phyloP scores from a whole-genome alignment of 2,329 filamentous ascomycete genomes.

The Stenocarpella maydis region DNA sequence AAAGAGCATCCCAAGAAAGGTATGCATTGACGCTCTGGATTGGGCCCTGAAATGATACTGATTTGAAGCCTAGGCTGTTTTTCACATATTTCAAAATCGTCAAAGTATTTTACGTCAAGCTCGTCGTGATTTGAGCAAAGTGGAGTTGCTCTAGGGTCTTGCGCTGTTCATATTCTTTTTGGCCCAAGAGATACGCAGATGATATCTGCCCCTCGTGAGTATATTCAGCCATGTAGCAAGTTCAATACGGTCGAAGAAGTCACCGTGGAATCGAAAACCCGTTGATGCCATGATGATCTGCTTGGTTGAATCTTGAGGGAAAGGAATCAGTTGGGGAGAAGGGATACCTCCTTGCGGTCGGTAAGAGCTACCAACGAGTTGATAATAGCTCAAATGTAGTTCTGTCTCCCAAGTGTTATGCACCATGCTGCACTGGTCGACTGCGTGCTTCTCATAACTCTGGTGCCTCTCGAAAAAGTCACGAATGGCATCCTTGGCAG shows the following conservation, averaged over 20 bases:
- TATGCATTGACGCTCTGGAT: background rate
- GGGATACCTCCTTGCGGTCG: too few species aligned
- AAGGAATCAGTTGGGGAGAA: too few species aligned
- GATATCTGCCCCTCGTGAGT: too few species aligned
- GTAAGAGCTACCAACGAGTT: too few species aligned
- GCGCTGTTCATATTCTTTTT: too few species aligned
- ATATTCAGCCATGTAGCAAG: background rate
- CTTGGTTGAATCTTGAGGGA: too few species aligned
- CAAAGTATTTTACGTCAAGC: background rate
- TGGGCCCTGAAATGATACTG: background rate
- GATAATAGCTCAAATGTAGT: constrained; percentile 42
- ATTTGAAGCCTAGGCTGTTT: background rate
- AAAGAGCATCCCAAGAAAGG: background rate
- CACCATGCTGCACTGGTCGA: constrained; percentile 38
- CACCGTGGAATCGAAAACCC: background rate
- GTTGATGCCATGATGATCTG: background rate
- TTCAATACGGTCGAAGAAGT: constrained; percentile 6
- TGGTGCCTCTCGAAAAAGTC: constrained; percentile 40
- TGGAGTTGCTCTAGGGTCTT: background rate
- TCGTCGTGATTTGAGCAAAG: background rate
- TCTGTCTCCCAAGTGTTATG: constrained; percentile 44
- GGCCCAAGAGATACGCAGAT: too few species aligned
- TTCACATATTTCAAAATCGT: background rate
- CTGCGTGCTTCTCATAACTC: constrained; percentile 35
- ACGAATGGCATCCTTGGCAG: too few species aligned